phyloP scores from a whole-genome alignment of 192 early-diverging fungal species.

The Dimargaris cristalligena region DNA sequence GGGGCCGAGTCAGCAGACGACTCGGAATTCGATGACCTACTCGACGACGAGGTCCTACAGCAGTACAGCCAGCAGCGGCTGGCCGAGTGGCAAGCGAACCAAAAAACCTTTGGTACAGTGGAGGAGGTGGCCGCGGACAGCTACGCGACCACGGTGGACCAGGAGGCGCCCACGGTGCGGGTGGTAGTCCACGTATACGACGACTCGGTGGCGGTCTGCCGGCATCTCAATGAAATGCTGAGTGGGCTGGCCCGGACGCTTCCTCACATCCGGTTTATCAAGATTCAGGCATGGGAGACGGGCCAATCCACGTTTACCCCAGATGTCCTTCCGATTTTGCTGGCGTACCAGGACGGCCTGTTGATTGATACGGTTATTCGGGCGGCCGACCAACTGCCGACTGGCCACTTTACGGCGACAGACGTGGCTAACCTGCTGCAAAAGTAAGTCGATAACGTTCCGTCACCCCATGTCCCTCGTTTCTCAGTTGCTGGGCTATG shows the following conservation, averaged over 20 bases:
- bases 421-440: background rate
- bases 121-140: background rate
- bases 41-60: background rate
- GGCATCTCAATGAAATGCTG: background rate
- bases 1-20: background rate
- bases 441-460: background rate
- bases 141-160: background rate
- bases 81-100: background rate
- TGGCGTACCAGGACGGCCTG: slow-evolving; percentile 2
- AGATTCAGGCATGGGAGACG: slow-evolving; percentile 1
- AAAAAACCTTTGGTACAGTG: background rate
- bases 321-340: background rate
- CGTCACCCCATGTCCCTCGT: no score
- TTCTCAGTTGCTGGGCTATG: no score
- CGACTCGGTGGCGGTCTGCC: background rate
- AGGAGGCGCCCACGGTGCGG: background rate
- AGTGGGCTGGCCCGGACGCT: background rate
- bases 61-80: background rate
- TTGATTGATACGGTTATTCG: slow-evolving; percentile 1
- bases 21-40: background rate
- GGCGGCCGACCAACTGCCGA: background rate
- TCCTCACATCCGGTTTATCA: background rate
- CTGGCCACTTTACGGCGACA: background rate
- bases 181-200: slow-evolving; percentile 8
- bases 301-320: slow-evolving; percentile 4